These are phyloP conservation scores for Aspergillus nanangensis DNA, from an alignment of 495 filamentous ascomycete genomes.

Conservation along the genomic window DNA sequence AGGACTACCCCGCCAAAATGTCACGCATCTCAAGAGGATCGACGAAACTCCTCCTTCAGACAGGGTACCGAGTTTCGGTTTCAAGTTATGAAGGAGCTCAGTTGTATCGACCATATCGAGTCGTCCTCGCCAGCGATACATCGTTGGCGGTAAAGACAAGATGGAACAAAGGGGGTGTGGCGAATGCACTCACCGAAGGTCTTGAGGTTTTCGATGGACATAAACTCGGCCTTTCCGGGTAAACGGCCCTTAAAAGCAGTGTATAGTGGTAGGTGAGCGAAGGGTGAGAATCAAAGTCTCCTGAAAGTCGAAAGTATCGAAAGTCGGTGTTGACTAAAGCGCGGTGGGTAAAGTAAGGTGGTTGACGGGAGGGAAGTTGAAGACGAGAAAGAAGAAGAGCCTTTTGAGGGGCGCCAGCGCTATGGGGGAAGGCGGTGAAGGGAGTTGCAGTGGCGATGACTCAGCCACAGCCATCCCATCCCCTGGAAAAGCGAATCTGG, in stretches of 20 bases:
- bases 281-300: conserved; percentile 38
- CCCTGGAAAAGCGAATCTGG: background rate
- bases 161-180: conserved; percentile 18
- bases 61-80: too few species aligned
- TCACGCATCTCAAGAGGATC: conserved; percentile 9
- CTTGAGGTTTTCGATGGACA: conserved; percentile 99
- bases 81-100: too few species aligned
- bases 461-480: conserved; percentile 5
- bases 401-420: conserved; percentile 39
- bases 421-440: conserved; percentile 39
- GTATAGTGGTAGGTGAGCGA: conserved; percentile 26
- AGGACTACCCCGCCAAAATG: conserved; percentile 35
- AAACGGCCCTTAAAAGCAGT: conserved; percentile 43
- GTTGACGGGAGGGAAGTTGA: conserved; percentile 21
- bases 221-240: conserved; percentile 69
- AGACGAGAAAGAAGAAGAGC: conserved; percentile 33
- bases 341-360: conserved; percentile 12
- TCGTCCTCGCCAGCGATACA: too few species aligned
- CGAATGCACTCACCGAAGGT: conserved; percentile 78
- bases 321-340: conserved; percentile 15
- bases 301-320: conserved; percentile 13
- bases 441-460: conserved; percentile 30
- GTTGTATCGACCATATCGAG: too few species aligned
- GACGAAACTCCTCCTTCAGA: too few species aligned
- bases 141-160: too few species aligned